Conservation (phyloP, 331 rosid species). For the Erythrophleum ivorense region DNA sequence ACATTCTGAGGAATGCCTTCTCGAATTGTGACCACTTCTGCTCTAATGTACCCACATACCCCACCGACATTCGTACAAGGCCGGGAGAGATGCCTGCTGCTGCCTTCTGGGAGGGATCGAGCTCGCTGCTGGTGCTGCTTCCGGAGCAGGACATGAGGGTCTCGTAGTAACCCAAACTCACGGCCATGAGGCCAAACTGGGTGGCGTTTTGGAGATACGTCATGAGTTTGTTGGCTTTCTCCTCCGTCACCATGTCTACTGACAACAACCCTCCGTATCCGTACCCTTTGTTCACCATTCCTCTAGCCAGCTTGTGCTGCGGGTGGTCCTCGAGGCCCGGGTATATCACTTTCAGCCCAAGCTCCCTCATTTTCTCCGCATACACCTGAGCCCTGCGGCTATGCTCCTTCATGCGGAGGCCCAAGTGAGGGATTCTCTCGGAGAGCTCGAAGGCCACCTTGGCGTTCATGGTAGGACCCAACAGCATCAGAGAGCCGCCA, state of each 20-base stretch:
- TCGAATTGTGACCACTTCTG: slow-evolving; percentile 78
- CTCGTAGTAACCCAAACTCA: slow-evolving; percentile 84
- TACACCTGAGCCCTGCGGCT: slow-evolving; percentile 58
- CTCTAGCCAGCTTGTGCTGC: slow-evolving; percentile 55
- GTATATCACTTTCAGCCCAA: slow-evolving; percentile 70
- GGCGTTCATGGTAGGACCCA: slow-evolving; percentile 90
- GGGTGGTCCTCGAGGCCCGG: slow-evolving; percentile 85
- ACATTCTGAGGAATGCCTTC: slow-evolving; percentile 55
- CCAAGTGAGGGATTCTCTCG: slow-evolving; percentile 75
- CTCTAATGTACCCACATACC: slow-evolving; percentile 78
- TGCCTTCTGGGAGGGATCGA: slow-evolving; percentile 57
- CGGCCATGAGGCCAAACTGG: slow-evolving; percentile 80
- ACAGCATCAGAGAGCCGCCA: slow-evolving; percentile 63
- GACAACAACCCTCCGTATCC: slow-evolving; percentile 80
- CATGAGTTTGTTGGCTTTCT: slow-evolving; percentile 69
- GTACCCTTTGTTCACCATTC: slow-evolving; percentile 57
- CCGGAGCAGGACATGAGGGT: slow-evolving; percentile 88
- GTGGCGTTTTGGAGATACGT: slow-evolving; percentile 56
- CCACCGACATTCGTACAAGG: slow-evolving; percentile 66
- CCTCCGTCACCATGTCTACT: slow-evolving; percentile 78
- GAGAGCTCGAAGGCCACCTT: slow-evolving; percentile 82
- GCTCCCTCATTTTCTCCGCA: slow-evolving; percentile 60
- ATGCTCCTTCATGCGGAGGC: slow-evolving; percentile 71
- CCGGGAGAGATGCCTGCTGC: slow-evolving; percentile 80
- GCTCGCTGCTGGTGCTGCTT: slow-evolving; percentile 78